These are phyloP conservation scores for Zalerion maritima DNA, from an alignment of 495 filamentous ascomycete species.

Conservation along the genomic window DNA sequence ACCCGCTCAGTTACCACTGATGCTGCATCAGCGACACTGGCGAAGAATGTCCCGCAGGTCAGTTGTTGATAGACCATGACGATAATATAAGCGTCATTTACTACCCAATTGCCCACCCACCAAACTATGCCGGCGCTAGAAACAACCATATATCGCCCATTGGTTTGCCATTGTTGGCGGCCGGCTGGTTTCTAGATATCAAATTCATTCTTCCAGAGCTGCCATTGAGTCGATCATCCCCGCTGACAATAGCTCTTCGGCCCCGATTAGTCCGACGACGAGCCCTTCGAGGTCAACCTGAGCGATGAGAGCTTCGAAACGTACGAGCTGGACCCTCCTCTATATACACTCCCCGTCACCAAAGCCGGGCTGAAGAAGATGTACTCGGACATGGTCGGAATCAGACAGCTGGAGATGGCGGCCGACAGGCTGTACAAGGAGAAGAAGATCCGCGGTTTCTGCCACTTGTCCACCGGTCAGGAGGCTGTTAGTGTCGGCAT, in stretches of 20 bases:
- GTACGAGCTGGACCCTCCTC: conserved; percentile 91
- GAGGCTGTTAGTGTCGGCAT: conserved; percentile 96
- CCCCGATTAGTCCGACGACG: conserved; percentile 65
- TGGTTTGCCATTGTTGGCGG: no score
- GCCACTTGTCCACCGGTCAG: conserved; percentile 93
- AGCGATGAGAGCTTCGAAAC: conserved; percentile 98
- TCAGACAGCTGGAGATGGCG: conserved; percentile 99
- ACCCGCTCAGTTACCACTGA: no score
- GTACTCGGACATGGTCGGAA: conserved; percentile 93
- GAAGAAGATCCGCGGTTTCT: conserved; percentile 99
- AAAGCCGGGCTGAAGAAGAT: conserved; percentile 98
- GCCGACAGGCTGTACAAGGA: conserved; percentile 97
- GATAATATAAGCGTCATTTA: no score
- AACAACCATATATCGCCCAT: no score
- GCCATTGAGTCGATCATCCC: background rate
- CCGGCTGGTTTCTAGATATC: background rate
- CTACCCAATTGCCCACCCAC: no score
- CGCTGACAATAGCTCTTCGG: background rate
- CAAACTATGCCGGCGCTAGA: no score
- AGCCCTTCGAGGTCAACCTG: conserved; percentile 82
- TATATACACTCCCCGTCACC: conserved; percentile 80
- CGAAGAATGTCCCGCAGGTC: no score
- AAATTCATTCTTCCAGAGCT: background rate
- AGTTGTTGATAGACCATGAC: conserved; percentile 1
- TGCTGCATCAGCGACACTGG: no score